Evolutionary conservation across 192 early-diverging fungal species (phyloP).

Genomic region (Chytriomyces sp.): DNA sequence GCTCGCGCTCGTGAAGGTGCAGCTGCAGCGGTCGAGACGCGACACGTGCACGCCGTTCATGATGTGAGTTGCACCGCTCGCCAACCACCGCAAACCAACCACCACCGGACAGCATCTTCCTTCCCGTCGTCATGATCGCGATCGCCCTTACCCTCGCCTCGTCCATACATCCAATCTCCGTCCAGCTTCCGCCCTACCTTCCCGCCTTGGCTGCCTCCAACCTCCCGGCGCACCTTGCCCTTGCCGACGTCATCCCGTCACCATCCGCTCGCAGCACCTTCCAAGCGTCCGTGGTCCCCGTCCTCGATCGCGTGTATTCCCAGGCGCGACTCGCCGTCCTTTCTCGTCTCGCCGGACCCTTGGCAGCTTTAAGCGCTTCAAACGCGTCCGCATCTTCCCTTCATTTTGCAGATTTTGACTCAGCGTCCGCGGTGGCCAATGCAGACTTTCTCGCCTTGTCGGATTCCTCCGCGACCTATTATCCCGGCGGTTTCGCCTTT

Average conservation of each 20-base stretch:
- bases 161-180: neutral
- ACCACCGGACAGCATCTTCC: neutral
- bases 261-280: neutral
- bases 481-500: conserved; percentile 8
- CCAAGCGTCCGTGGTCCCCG: neutral
- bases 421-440: neutral
- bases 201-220: neutral
- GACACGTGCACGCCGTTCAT: neutral
- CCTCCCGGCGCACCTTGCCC: neutral
- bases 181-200: neutral
- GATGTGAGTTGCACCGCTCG: neutral
- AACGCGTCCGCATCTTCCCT: neutral
- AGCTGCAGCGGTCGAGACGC: neutral
- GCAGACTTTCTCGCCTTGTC: neutral
- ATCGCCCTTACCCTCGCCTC: neutral
- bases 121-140: neutral
- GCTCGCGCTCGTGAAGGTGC: neutral
- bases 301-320: neutral
- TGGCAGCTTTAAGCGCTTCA: neutral
- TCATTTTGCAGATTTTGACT: neutral
- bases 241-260: neutral
- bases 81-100: neutral
- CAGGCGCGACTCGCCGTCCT: neutral
- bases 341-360: too few species aligned
- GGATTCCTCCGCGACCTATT: neutral